Evolutionary conservation across 169 alveolate species (phyloP), one percentile per base, ranked within the genome.

Genomic region (Plasmodium sp.): DNA sequence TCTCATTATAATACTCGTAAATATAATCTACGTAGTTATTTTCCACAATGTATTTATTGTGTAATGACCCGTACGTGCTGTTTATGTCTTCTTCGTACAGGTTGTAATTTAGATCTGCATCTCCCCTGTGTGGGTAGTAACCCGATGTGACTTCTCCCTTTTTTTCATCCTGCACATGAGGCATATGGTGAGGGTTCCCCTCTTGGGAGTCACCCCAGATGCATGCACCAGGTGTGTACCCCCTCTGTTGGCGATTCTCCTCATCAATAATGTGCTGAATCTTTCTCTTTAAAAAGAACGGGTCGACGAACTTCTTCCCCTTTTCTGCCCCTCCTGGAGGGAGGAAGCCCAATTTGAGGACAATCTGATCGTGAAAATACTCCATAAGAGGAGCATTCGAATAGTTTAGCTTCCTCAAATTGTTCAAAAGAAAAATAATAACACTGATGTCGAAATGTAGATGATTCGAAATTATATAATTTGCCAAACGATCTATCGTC

Each of bases 1-100:
- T 86, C 33, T 86, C 81, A 77, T 86, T 86, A 71, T 86, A 86
- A 86, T 86, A 86, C 67, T 86, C 93, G 72, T 86, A 86, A 75
- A 86, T 86, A 58, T 86, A 86, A 77, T 86, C 85, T 54, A 79
- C 81, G 81, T 79, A 77, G 10, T 86, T 75, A 31, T 86, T 86
- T 77, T 86, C 93, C 43, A 77, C 81, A 86, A 86, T 86, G 34
- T 54, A 86, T 86, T 86, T 79, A 79, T 86, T 86, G 48, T 86
- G 93, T 18, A 86, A 6, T 9, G 93, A 86, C 27, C 93, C 93
- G 36, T 86, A 86, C 5, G 54, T 31, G 31, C n/a, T 67, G 14
- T 77, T 77, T 39, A 74, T 36, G 14, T 18, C n/a, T 9, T 86
- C 72, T 10, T 48, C 81, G 34, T n/a, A 22, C 14, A 16, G 33